Conservation (phyloP, 2,329 filamentous ascomycete genomes). For the Xylaria sp. region DNA sequence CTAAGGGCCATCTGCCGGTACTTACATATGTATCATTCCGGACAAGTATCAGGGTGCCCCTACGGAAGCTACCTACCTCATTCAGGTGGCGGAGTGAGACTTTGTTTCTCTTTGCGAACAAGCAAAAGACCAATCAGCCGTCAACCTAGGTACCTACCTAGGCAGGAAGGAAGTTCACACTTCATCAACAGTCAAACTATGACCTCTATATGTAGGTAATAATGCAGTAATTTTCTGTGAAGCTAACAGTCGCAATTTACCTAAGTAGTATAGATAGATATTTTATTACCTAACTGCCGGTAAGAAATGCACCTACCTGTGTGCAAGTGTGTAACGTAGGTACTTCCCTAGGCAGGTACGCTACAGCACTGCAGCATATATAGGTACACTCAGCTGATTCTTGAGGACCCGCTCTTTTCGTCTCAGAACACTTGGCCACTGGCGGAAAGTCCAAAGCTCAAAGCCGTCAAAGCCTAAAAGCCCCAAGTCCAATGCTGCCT, state of each 20-base stretch:
- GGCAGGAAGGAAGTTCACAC: not conserved
- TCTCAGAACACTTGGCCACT: constrained; percentile 28
- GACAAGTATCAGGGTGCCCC: too few species aligned
- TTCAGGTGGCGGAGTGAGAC: too few species aligned
- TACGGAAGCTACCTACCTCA: too few species aligned
- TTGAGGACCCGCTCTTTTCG: constrained; percentile 10
- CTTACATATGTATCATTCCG: too few species aligned
- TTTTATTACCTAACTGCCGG: not conserved
- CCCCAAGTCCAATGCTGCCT: not conserved
- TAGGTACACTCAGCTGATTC: not conserved
- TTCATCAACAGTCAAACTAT: too few species aligned
- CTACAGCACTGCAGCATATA: too few species aligned
- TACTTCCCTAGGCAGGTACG: not conserved
- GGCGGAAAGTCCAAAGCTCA: not conserved
- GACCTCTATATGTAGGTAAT: not conserved
- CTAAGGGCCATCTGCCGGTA: too few species aligned
- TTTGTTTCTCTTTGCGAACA: not conserved
- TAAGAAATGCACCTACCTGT: too few species aligned
- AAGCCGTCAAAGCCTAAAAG: not conserved
- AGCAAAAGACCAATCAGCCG: too few species aligned
- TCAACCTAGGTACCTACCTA: not conserved
- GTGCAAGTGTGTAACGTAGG: not conserved
- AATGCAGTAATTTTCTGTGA: not conserved
- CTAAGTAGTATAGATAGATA: too few species aligned
- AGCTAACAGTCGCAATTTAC: not conserved